Evolutionary conservation across 208 protist species (phyloP).

Genomic region (Wallacemonas rigidus): DNA sequence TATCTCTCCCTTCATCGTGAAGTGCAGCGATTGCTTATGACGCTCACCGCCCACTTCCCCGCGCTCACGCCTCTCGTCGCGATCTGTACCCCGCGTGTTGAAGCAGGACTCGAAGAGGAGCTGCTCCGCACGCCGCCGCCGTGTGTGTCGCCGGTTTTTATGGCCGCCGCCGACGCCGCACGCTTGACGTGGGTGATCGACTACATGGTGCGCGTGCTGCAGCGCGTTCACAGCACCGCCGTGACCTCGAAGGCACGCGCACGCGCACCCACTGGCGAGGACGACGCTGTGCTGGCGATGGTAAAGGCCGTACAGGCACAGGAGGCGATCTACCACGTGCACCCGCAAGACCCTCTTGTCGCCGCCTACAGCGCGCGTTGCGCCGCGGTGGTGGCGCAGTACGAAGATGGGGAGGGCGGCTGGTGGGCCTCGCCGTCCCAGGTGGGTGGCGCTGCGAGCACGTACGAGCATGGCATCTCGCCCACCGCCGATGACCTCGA

Average conservation of each 20-base stretch:
- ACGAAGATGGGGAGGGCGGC: conserved; percentile 14
- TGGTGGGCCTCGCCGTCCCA: conserved; percentile 14
- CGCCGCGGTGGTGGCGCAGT: neutral
- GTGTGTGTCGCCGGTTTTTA: conserved; percentile 26
- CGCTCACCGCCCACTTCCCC: conserved; percentile 19
- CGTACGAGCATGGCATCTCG: neutral
- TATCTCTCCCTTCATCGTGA: conserved; percentile 32
- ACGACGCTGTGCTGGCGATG: conserved; percentile 1
- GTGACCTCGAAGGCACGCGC: neutral
- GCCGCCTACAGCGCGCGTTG: neutral
- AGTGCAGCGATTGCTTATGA: conserved; percentile 25
- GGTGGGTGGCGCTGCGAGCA: neutral
- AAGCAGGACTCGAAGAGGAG: conserved; percentile 20
- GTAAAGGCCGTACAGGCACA: conserved; percentile 9
- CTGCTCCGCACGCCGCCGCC: neutral
- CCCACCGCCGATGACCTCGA: neutral
- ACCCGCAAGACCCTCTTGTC: conserved; percentile 10
- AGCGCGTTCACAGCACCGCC: neutral
- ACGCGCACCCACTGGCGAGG: conserved; percentile 1
- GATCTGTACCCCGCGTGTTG: conserved; percentile 17
- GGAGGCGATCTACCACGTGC: neutral
- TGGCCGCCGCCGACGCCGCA: conserved; percentile 33
- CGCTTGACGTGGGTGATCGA: conserved; percentile 32
- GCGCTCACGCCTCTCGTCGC: conserved; percentile 15
- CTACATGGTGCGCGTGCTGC: conserved; percentile 14